phyloP scores from a whole-genome alignment of 768 basidiomycete genomes.

The Leucogyrophana mollusca region DNA sequence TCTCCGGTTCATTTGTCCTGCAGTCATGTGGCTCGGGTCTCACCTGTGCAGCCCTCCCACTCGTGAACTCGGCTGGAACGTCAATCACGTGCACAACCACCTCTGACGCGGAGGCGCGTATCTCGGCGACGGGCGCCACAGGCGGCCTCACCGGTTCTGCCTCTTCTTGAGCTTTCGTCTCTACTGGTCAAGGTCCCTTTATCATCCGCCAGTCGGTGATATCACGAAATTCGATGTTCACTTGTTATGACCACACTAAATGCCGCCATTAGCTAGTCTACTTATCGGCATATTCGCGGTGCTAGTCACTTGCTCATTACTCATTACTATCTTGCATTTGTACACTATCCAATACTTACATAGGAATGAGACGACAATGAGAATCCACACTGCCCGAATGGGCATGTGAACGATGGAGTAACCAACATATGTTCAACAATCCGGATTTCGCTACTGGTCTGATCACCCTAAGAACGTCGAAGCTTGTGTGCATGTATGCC shows the following conservation, averaged over 20 bases:
- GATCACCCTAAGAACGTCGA: too few species aligned
- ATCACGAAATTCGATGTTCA: too few species aligned
- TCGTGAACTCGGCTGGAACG: slow-evolving; percentile 53
- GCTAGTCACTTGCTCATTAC: slow-evolving; percentile 2
- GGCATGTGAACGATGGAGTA: too few species aligned
- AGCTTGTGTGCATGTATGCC: too few species aligned
- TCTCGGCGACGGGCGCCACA: slow-evolving; percentile 41
- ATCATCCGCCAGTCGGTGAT: too few species aligned
- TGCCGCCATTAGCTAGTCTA: too few species aligned
- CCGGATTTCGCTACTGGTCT: too few species aligned
- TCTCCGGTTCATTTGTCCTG: slow-evolving; percentile 36
- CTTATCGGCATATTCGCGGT: background rate
- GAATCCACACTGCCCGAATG: too few species aligned
- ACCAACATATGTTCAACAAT: too few species aligned
- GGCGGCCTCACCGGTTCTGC: slow-evolving; percentile 42
- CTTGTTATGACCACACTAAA: too few species aligned
- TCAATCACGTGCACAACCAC: slow-evolving; percentile 49
- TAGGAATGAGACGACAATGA: too few species aligned
- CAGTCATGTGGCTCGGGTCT: slow-evolving; percentile 27
- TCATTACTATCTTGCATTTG: background rate
- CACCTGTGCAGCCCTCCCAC: slow-evolving; percentile 50
- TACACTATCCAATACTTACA: background rate
- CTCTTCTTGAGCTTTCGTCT: background rate
- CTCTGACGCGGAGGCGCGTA: slow-evolving; percentile 43
- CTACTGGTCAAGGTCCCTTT: too few species aligned